Conservation (phyloP, 495 filamentous ascomycete genomes). For the Penicillium steckii region DNA sequence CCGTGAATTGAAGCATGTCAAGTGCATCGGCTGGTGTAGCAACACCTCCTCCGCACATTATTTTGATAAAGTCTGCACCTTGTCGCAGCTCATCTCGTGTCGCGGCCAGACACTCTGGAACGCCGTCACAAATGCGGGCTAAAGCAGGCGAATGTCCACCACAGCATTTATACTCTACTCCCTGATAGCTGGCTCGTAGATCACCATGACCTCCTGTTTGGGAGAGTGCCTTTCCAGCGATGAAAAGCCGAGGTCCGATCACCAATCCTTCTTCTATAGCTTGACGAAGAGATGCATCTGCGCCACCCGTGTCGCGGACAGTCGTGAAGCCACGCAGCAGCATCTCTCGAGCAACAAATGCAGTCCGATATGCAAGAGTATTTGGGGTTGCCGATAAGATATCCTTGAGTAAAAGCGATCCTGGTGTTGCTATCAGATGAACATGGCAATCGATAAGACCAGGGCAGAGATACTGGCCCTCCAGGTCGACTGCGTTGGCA, state of each 20-base stretch:
- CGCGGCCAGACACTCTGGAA: slow-evolving; percentile 42
- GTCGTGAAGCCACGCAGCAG: slow-evolving; percentile 50
- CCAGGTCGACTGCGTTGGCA: slow-evolving; percentile 28
- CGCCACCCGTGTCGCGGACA: slow-evolving; percentile 49
- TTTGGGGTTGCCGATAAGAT: slow-evolving; percentile 12
- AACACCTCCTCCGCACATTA: slow-evolving; percentile 55
- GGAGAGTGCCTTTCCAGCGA: slow-evolving; percentile 37
- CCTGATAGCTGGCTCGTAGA: slow-evolving; percentile 20
- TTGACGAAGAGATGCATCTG: slow-evolving; percentile 42
- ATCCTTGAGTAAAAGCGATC: slow-evolving; percentile 21
- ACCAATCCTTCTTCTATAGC: slow-evolving; percentile 43
- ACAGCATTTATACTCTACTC: slow-evolving; percentile 38
- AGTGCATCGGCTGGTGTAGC: slow-evolving; percentile 46
- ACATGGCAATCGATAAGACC: slow-evolving; percentile 58
- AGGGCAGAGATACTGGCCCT: slow-evolving; percentile 49
- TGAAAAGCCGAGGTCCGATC: slow-evolving; percentile 44
- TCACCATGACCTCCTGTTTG: slow-evolving; percentile 56
- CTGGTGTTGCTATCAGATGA: slow-evolving; percentile 46
- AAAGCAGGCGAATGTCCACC: slow-evolving; percentile 24
- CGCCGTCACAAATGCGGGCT: slow-evolving; percentile 44
- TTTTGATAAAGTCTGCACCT: slow-evolving; percentile 54
- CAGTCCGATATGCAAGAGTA: slow-evolving; percentile 9
- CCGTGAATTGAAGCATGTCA: slow-evolving; percentile 47
- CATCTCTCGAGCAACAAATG: slow-evolving; percentile 32
- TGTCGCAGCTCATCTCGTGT: slow-evolving; percentile 47